Evolutionary conservation across 2,329 filamentous ascomycete species (phyloP).

Genomic region (Trichoderma asperellum): DNA sequence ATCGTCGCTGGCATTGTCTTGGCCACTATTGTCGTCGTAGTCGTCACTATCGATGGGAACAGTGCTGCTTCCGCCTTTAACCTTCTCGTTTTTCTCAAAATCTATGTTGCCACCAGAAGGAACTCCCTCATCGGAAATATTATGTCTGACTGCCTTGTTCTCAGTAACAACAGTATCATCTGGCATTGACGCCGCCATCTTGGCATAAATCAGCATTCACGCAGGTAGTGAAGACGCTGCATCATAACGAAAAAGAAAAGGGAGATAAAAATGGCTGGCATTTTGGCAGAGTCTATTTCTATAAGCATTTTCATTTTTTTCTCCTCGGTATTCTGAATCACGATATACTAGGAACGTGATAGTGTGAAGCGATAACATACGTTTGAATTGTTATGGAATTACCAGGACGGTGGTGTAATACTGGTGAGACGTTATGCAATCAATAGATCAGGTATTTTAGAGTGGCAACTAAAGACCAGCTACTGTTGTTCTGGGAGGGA

Average conservation of each 20-base stretch:
- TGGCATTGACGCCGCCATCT: conserved; percentile 4
- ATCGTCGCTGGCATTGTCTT: conserved; percentile 42
- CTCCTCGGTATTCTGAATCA: not conserved
- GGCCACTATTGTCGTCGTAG: conserved; percentile 33
- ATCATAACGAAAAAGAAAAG: not conserved
- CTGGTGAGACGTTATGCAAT: conserved; percentile 16
- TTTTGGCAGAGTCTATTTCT: conserved; percentile 8
- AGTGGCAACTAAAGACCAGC: conserved; percentile 1
- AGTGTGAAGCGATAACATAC: not conserved
- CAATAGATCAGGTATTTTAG: conserved; percentile 8
- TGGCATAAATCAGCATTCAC: not conserved
- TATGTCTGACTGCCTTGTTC: not conserved
- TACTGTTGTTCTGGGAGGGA: conserved; percentile 1
- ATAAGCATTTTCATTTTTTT: conserved; percentile 2
- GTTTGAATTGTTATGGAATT: not conserved
- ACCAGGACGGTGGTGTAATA: conserved; percentile 21
- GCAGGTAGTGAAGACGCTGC: not conserved
- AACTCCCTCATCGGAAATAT: not conserved
- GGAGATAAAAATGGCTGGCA: not conserved
- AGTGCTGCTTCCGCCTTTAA: not conserved
- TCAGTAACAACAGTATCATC: conserved; percentile 1
- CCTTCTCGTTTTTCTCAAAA: not conserved
- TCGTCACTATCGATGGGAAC: conserved; percentile 1
- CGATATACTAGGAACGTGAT: not conserved
- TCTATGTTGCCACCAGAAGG: not conserved